phyloP scores from a whole-genome alignment of 169 alveolate species.

The Cryptosporidium ubiquitum region DNA sequence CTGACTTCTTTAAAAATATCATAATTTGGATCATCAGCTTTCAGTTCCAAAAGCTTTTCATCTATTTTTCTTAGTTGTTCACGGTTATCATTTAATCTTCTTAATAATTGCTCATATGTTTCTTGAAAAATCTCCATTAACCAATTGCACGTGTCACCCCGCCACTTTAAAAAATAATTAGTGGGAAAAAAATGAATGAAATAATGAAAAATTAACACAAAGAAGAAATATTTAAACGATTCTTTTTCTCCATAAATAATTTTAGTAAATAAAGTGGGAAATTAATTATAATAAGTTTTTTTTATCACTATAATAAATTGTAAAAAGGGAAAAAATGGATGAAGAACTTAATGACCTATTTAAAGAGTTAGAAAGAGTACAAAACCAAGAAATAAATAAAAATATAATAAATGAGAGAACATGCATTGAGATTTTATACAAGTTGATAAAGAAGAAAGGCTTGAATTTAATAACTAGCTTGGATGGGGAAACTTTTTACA shows the following conservation, averaged over 20 bases:
- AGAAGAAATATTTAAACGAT: no score
- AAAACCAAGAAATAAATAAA: background rate
- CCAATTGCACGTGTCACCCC: background rate
- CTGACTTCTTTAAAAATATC: background rate
- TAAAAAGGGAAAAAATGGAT: background rate
- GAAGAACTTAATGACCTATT: background rate
- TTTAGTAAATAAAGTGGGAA: background rate
- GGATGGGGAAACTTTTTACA: conserved; percentile 37
- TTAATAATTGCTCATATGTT: background rate
- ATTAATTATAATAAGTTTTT: no score
- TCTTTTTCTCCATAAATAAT: no score
- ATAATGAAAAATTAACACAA: background rate
- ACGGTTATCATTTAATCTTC: background rate
- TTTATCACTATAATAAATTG: no score
- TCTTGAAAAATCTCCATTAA: conserved; percentile 31
- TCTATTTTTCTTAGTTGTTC: conserved; percentile 24
- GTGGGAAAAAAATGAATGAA: background rate
- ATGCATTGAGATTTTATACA: conserved; percentile 28
- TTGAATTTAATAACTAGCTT: background rate
- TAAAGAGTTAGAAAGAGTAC: conserved; percentile 1
- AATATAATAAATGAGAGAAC: conserved; percentile 15
- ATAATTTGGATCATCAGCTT: background rate
- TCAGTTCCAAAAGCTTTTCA: background rate
- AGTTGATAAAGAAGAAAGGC: conserved; percentile 15
- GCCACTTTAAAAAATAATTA: background rate